Percentiles rank a stretch among this genome's conserved stretches.
Evolutionary conservation across 495 filamentous ascomycete species (phyloP).

Genomic region (Podospora comata): DNA sequence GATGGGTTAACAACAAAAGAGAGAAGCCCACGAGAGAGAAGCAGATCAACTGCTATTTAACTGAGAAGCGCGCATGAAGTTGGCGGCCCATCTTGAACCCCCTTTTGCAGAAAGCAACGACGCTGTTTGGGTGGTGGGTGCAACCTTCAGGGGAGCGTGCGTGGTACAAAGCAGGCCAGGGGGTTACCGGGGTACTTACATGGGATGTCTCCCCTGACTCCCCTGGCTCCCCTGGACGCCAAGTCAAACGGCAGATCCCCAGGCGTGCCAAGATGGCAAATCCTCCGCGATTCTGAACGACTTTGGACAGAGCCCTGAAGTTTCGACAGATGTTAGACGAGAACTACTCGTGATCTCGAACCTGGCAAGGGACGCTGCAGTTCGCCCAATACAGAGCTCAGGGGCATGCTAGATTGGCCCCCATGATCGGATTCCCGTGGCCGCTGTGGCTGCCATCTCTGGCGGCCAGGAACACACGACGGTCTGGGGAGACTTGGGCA

Average conservation of each 20-base stretch:
- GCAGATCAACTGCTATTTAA: constrained; percentile 30
- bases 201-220: background rate
- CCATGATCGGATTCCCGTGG: background rate
- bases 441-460: background rate
- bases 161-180: constrained; percentile 3
- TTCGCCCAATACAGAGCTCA: constrained; percentile 20
- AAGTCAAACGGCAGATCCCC: constrained; percentile 35
- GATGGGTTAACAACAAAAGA: constrained; percentile 13
- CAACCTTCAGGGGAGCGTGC: constrained; percentile 22
- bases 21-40: constrained; percentile 12
- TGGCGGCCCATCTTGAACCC: constrained; percentile 20
- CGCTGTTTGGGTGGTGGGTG: constrained; percentile 23
- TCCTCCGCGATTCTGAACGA: constrained; percentile 22
- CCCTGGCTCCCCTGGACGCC: constrained; percentile 27
- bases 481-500: background rate
- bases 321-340: constrained; percentile 29
- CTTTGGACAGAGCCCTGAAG: constrained; percentile 22
- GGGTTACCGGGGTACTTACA: constrained; percentile 12
- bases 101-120: constrained; percentile 22
- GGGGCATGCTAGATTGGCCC: background rate
- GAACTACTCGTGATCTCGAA: constrained; percentile 13
- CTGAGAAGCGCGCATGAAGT: constrained; percentile 25
- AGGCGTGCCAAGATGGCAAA: constrained; percentile 23
- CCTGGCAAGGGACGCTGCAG: constrained; percentile 30
- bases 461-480: background rate